A percentile compares a stretch with the other conserved stretches of the same genome.
These are phyloP conservation scores for Cutaneotrichosporon curvatum DNA, from an alignment of 1,284 basidiomycete species.

Conservation along the genomic window DNA sequence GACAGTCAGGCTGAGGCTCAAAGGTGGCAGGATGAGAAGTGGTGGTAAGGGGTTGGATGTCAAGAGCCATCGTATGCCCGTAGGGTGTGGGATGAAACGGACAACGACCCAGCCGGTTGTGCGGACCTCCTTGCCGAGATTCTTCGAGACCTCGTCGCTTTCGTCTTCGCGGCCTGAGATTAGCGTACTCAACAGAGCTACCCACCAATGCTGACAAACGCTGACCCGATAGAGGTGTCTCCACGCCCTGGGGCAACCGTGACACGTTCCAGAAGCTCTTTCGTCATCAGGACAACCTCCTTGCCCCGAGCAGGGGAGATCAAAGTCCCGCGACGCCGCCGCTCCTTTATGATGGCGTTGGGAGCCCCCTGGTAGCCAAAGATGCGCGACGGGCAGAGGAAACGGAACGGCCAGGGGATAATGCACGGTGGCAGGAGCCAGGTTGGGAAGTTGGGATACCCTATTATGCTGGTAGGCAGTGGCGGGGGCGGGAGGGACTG, in stretches of 20 bases:
- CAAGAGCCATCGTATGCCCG: slow-evolving; percentile 41
- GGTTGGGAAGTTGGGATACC: slow-evolving; percentile 23
- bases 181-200: neutral
- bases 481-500: slow-evolving; percentile 41
- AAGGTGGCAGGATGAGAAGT: slow-evolving; percentile 37
- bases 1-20: slow-evolving; percentile 38
- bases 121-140: slow-evolving; percentile 29
- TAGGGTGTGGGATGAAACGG: slow-evolving; percentile 40
- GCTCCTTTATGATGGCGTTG: slow-evolving; percentile 19
- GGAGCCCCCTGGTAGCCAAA: slow-evolving; percentile 28
- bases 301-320: slow-evolving; percentile 26
- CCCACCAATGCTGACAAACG: slow-evolving; percentile 41
- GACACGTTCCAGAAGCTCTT: slow-evolving; percentile 38
- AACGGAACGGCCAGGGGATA: slow-evolving; percentile 40
- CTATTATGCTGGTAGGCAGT: slow-evolving; percentile 19
- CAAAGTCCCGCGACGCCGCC: slow-evolving; percentile 24
- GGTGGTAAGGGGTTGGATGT: slow-evolving; percentile 39
- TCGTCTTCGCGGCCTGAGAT: slow-evolving; percentile 35
- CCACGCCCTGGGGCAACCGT: slow-evolving; percentile 29
- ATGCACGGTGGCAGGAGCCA: slow-evolving; percentile 35
- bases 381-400: slow-evolving; percentile 35
- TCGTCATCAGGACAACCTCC: slow-evolving; percentile 37
- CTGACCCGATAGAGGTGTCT: slow-evolving; percentile 29
- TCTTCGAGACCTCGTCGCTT: slow-evolving; percentile 13
- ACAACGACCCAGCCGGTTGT: slow-evolving; percentile 46